Conservation (phyloP, 225 moss, liverwort and hornwort genomes). For the Polytrichum formosum region DNA sequence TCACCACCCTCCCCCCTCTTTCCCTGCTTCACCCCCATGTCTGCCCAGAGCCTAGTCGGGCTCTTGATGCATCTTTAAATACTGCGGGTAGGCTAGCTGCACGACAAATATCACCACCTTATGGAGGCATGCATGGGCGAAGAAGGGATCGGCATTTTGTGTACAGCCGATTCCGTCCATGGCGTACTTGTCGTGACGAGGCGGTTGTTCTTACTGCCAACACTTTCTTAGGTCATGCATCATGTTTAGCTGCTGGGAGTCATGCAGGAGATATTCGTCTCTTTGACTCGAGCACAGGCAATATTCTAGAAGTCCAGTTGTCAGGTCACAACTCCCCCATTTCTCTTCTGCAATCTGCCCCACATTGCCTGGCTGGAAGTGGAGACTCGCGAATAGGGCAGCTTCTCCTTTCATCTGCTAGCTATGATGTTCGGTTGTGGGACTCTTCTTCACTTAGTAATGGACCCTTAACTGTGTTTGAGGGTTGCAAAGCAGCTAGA, state of each 20-base stretch:
- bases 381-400: slow-evolving; percentile 73
- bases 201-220: slow-evolving; percentile 81
- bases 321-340: slow-evolving; percentile 77
- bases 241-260: slow-evolving; percentile 92
- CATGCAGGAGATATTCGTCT: slow-evolving; percentile 89
- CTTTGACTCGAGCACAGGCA: slow-evolving; percentile 86
- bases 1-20: slow-evolving; percentile 93
- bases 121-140: slow-evolving; percentile 93
- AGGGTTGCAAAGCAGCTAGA: slow-evolving; percentile 85
- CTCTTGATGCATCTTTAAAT: slow-evolving; percentile 90
- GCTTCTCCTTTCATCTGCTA: slow-evolving; percentile 83
- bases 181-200: slow-evolving; percentile 97
- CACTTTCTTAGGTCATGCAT: slow-evolving; percentile 89
- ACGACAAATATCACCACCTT: slow-evolving; percentile 83
- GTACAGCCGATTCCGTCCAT: slow-evolving; percentile 97
- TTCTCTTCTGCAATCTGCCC: slow-evolving; percentile 89
- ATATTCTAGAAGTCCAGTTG: slow-evolving; percentile 67
- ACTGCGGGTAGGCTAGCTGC: slow-evolving; percentile 80
- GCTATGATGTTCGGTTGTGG: slow-evolving; percentile 89
- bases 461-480: slow-evolving; percentile 75
- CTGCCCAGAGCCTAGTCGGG: slow-evolving; percentile 96
- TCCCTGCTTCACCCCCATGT: slow-evolving; percentile 96
- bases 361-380: slow-evolving; percentile 67
- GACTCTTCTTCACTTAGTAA: slow-evolving; percentile 80
- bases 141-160: slow-evolving; percentile 96